A percentile compares a stretch with the other conserved stretches of the same genome.
Conservation (phyloP, 169 alveolate species). For the Plasmodium coatneyi region DNA sequence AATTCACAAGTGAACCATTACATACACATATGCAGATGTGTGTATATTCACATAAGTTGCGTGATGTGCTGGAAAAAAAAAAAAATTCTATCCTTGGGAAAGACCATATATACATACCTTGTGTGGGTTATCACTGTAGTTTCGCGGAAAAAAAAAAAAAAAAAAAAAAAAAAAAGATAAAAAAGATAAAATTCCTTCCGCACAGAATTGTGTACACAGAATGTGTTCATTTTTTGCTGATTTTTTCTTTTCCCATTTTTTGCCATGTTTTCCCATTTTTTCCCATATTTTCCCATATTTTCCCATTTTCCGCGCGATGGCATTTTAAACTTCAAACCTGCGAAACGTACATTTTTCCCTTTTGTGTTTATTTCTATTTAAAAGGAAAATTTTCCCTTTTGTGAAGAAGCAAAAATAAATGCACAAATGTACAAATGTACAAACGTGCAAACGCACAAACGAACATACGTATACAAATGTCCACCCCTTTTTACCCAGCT, state of each 20-base stretch:
- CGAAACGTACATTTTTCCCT: neutral
- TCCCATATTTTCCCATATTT: constrained; percentile 3
- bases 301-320: neutral
- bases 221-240: constrained; percentile 4
- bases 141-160: no score
- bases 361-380: constrained; percentile 35
- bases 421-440: neutral
- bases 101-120: no score
- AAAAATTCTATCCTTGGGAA: no score
- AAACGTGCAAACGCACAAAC: neutral
- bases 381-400: constrained; percentile 23
- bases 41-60: no score
- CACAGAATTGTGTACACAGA: constrained; percentile 14
- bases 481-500: neutral
- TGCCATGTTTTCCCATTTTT: no score
- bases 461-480: neutral
- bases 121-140: no score
- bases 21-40: no score
- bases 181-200: constrained; percentile 17
- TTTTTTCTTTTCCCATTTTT: neutral
- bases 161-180: no score
- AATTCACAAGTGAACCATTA: no score
- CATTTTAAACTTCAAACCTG: constrained; percentile 8
- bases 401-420: constrained; percentile 24
- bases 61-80: no score